Evolutionary conservation across 345 rosid genomes (phyloP).

Genomic region (Euphorbia lathyris): DNA sequence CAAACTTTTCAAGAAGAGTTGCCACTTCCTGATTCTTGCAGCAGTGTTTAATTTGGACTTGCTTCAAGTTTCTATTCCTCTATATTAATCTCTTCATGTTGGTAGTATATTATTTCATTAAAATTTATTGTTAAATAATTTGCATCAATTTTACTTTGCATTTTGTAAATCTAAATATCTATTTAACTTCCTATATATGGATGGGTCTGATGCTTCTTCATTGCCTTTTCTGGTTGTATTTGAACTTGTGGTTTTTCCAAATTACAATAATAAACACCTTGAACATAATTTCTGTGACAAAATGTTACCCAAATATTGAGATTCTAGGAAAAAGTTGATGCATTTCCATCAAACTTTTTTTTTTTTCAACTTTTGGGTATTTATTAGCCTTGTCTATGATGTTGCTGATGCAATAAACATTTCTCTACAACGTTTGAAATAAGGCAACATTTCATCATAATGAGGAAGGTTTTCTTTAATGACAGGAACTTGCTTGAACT

Average conservation of each 20-base stretch:
- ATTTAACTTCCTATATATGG: background rate
- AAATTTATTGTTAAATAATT: background rate
- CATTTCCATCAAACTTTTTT: too few relatives aligned
- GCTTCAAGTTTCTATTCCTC: conserved; percentile 5
- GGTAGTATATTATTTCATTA: conserved; percentile 13
- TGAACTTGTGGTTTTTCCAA: background rate
- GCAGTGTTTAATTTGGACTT: background rate
- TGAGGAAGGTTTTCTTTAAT: conserved; percentile 14
- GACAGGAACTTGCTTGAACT: conserved; percentile 15
- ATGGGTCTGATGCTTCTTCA: background rate
- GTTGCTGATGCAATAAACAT: conserved; percentile 24
- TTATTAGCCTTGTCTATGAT: background rate
- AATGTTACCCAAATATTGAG: background rate
- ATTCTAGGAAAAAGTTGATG: background rate
- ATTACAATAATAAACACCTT: background rate
- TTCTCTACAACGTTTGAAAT: conserved; percentile 18
- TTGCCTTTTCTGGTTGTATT: background rate
- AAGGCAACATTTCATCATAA: conserved; percentile 12
- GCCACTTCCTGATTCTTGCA: background rate
- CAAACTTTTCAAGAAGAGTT: conserved; percentile 13
- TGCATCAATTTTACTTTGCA: background rate
- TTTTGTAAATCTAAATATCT: background rate
- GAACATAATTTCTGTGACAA: background rate
- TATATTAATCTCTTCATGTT: background rate
- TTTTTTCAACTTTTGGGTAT: background rate